Evolutionary conservation across 345 rosid genomes (phyloP).

Genomic region (Cardamine occulta): DNA sequence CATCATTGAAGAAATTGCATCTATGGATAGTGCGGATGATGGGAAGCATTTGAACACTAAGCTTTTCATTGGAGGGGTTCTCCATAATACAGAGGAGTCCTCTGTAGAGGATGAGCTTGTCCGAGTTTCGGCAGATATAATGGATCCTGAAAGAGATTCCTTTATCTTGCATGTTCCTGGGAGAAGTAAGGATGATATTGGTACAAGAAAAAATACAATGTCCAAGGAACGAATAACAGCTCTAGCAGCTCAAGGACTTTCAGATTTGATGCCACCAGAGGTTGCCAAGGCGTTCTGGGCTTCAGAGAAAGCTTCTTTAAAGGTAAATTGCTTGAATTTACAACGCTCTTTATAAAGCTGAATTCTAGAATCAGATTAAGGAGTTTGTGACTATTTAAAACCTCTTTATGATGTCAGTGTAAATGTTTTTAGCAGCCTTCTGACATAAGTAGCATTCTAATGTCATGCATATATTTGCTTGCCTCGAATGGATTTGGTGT

Average conservation of each 20-base stretch:
- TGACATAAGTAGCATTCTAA: slow-evolving; percentile 10
- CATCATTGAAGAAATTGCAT: slow-evolving; percentile 63
- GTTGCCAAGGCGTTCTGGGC: slow-evolving; percentile 85
- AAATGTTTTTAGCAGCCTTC: slow-evolving; percentile 14
- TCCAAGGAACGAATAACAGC: slow-evolving; percentile 74
- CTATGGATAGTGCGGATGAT: slow-evolving; percentile 55
- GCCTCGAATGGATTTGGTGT: neutral
- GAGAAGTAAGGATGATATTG: slow-evolving; percentile 48
- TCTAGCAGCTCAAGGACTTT: slow-evolving; percentile 77
- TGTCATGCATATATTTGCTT: neutral
- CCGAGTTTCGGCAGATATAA: slow-evolving; percentile 76
- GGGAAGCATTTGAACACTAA: slow-evolving; percentile 67
- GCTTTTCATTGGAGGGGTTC: slow-evolving; percentile 87
- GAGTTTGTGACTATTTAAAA: neutral
- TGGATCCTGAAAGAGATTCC: slow-evolving; percentile 70
- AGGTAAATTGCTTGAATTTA: slow-evolving; percentile 53
- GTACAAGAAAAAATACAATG: slow-evolving; percentile 48
- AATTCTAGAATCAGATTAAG: slow-evolving; percentile 13
- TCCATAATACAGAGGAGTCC: slow-evolving; percentile 73
- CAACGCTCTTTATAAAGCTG: slow-evolving; percentile 3
- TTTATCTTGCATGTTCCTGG: slow-evolving; percentile 72
- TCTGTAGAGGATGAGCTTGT: slow-evolving; percentile 69
- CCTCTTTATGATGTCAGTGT: slow-evolving; percentile 5
- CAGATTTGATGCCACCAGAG: slow-evolving; percentile 94
- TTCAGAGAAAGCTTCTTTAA: slow-evolving; percentile 73